Base-by-base conservation (phyloP, 805 yeast species). In the Sporopachydermia lactativora region DNA sequence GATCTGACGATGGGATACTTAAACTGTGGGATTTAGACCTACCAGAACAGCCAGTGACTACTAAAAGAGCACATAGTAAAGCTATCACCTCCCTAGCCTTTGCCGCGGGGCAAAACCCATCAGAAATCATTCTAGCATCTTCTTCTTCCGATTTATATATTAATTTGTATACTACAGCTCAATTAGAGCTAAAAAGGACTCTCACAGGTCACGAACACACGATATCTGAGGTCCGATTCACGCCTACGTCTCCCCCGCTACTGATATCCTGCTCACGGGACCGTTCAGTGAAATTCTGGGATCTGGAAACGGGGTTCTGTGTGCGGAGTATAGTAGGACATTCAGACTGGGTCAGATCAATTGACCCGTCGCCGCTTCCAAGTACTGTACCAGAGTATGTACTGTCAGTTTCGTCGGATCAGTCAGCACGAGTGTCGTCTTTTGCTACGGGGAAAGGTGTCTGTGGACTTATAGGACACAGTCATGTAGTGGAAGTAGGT, bases 141-240 rank as follows among this genome's bases (percentile, higher is more conserved):
- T 61, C 69, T 40, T 68, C 73, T 1, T 64, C 73, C 2, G 80
- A 75, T 47, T 47, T 66, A 38, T 57, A 62, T 16, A 71, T 85
- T 41, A 81, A 81, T 52, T 58, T 85, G 3, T 86, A 77, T 50
- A 66, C 73, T 3, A 50, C 55, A 2, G 54, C 53, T 19, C 64
- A 70, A 11, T 70, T 71, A 51, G 66, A 65, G 35, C 70, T 78
- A 37, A 53, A 73, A 1, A 65, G 84, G 31, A 75, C 85, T 1
- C 58, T 88, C 16, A 60, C 76, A 0, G 96, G 96, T 8, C 97
- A 88, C 59, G 94, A 85, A 45, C 95, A 88, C 54, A 73, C 92
- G 1, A 75, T 88, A 0, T 81, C 94, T 0, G 61, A 73, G 0
- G 62, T 83, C 4, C 60, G 62, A 11, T 77, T 81, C 52, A 66